A percentile compares a stretch with the other conserved stretches of the same genome.
Evolutionary conservation across 345 rosid genomes (phyloP).

Genomic region (Hypericum androsaemum): DNA sequence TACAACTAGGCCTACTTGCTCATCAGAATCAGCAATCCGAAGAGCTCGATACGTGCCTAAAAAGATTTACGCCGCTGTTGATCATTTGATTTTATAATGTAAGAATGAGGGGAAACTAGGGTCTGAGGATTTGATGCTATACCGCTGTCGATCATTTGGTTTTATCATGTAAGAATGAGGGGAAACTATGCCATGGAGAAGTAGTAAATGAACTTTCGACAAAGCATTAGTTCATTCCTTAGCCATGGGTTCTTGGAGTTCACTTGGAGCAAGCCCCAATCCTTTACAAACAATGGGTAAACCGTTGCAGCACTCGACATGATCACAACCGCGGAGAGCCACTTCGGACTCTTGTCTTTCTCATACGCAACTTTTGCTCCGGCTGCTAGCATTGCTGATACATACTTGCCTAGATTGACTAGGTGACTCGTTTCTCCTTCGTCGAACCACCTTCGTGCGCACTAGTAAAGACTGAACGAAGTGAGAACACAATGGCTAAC

Average conservation of each 20-base stretch:
- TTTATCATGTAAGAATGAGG: background rate
- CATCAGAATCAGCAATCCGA: constrained; percentile 12
- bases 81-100: background rate
- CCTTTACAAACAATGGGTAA: constrained; percentile 83
- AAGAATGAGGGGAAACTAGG: background rate
- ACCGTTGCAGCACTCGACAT: constrained; percentile 80
- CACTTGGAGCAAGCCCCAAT: constrained; percentile 92
- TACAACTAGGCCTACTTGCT: constrained; percentile 3
- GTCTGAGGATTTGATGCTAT: constrained; percentile 11
- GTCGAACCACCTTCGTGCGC: constrained; percentile 93
- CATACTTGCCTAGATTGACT: constrained; percentile 84
- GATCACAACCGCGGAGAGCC: constrained; percentile 61
- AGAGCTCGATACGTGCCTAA: background rate
- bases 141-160: constrained; percentile 19
- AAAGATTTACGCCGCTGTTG: background rate
- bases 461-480: constrained; percentile 33
- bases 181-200: constrained; percentile 53
- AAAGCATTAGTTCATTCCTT: constrained; percentile 86
- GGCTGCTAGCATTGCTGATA: constrained; percentile 93
- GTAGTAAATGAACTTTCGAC: constrained; percentile 77
- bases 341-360: constrained; percentile 49
- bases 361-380: constrained; percentile 89
- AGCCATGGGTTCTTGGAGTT: constrained; percentile 95
- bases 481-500: background rate
- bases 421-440: constrained; percentile 70